Base-by-base conservation (phyloP, 108 stramenopile species). In the Pinguiococcus pyrenoidosus region DNA sequence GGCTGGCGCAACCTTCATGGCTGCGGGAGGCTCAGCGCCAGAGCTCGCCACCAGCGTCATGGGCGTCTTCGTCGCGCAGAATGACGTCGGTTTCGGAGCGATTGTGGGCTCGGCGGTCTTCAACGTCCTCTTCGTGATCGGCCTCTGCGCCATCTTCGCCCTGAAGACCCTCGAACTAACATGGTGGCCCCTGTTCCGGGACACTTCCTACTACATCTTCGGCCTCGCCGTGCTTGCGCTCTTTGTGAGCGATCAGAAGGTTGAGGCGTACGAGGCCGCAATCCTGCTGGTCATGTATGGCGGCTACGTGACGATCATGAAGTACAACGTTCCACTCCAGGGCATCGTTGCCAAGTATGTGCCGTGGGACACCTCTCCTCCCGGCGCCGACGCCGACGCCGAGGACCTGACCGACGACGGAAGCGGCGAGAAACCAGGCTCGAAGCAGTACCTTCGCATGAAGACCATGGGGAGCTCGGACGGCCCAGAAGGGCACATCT, bases 61-160 rank as follows among this genome's bases (percentile, higher is more conserved):
- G 2, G 65, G 65, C 3, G 34, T 36, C 9, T 59, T 66, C 30
- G 22, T 54, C 2, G 24, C 50, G 4, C 14, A 42, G 28, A 32
- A 20, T 0, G 44, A 66, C 35, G 51, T 66, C 3, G 65, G 57
- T 0, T 59, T 66, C 24, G 65, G 65, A 5, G 53, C 65, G 17
- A 54, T 66, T 14, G 65, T 66, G 5, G 65, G 65, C 18, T 53
- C 51, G 13, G 65, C 65, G 10, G 57, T 59, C 34, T 66, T 66
- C 45, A 66, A 66, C 45, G 57, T 66, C 23, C 57, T 66, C 14
- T 51, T 59, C 39, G 65, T 66, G 23, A 66, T 66, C 12, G 65
- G 49, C 18, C 20, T 32, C 37, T 67, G 66, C 42, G 59, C 47
- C 14, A 25, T 50, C 18, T 55, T 47, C 34, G n/a, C n/a, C n/a